Evolutionary conservation across 1,284 basidiomycete genomes (phyloP).

Genomic region (Irpex rosettiformis): DNA sequence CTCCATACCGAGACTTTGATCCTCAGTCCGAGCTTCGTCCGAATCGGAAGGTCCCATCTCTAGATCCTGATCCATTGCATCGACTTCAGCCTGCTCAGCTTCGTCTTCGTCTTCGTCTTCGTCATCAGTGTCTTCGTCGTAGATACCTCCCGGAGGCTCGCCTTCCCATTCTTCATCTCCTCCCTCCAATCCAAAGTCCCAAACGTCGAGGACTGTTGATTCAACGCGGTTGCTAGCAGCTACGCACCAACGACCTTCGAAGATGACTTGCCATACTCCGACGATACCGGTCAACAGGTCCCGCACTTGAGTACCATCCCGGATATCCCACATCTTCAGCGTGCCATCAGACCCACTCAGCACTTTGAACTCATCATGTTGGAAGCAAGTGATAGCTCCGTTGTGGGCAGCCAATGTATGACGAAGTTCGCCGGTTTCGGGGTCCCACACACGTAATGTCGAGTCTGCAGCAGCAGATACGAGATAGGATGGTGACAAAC

Average conservation of each 20-base stretch:
- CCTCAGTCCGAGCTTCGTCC: slow-evolving; percentile 43
- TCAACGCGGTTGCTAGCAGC: slow-evolving; percentile 85
- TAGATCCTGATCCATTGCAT: slow-evolving; percentile 70
- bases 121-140: slow-evolving; percentile 48
- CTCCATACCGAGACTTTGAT: slow-evolving; percentile 31
- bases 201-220: slow-evolving; percentile 78
- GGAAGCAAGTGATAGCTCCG: slow-evolving; percentile 95
- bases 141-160: slow-evolving; percentile 45
- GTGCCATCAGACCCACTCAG: slow-evolving; percentile 93
- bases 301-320: slow-evolving; percentile 78
- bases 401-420: slow-evolving; percentile 85
- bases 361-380: slow-evolving; percentile 95
- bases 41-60: slow-evolving; percentile 45
- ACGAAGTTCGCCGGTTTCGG: slow-evolving; percentile 72
- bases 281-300: slow-evolving; percentile 87
- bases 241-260: slow-evolving; percentile 89
- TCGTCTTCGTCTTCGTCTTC: slow-evolving; percentile 49
- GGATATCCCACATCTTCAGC: slow-evolving; percentile 94
- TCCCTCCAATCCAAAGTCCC: slow-evolving; percentile 78
- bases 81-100: slow-evolving; percentile 49
- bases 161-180: slow-evolving; percentile 52
- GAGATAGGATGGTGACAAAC: slow-evolving; percentile 82
- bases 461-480: slow-evolving; percentile 95
- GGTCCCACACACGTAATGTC: slow-evolving; percentile 90
- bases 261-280: slow-evolving; percentile 95